Evolutionary conservation across 176 grass and related monocot genomes (phyloP).

Genomic region (Musa itinerans): DNA sequence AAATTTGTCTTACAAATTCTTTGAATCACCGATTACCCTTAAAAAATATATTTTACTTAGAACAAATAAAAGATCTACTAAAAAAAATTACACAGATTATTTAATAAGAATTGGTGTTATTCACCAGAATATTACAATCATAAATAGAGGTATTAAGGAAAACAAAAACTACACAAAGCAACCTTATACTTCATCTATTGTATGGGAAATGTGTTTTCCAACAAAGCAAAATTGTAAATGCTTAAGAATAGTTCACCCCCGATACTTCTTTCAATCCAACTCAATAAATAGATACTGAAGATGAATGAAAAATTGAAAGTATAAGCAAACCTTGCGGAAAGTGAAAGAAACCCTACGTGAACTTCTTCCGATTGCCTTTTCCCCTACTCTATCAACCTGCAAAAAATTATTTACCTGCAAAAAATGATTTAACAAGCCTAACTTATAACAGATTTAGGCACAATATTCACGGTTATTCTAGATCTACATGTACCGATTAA

Average conservation of each 20-base stretch:
- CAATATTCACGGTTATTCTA: neutral
- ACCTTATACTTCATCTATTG: neutral
- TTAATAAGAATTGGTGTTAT: too few relatives aligned
- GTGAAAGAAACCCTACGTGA: conserved; percentile 78
- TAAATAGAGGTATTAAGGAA: too few relatives aligned
- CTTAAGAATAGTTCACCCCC: neutral
- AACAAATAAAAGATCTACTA: too few relatives aligned
- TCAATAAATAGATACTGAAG: neutral
- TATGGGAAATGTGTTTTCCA: neutral
- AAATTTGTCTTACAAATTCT: too few relatives aligned
- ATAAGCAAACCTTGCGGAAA: conserved; percentile 62
- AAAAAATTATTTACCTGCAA: conserved; percentile 15
- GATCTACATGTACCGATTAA: neutral
- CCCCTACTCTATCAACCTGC: conserved; percentile 62
- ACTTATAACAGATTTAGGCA: neutral
- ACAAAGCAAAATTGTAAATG: neutral
- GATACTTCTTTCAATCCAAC: neutral
- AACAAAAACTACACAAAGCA: neutral
- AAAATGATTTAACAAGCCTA: neutral
- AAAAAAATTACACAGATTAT: too few relatives aligned
- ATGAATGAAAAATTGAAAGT: neutral
- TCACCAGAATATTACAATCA: too few relatives aligned
- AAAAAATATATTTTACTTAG: too few relatives aligned
- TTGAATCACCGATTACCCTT: too few relatives aligned
- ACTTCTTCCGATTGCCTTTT: conserved; percentile 56